Evolutionary conservation across 1,284 basidiomycete species (phyloP).

Genomic region (Cryptococcus floricola): DNA sequence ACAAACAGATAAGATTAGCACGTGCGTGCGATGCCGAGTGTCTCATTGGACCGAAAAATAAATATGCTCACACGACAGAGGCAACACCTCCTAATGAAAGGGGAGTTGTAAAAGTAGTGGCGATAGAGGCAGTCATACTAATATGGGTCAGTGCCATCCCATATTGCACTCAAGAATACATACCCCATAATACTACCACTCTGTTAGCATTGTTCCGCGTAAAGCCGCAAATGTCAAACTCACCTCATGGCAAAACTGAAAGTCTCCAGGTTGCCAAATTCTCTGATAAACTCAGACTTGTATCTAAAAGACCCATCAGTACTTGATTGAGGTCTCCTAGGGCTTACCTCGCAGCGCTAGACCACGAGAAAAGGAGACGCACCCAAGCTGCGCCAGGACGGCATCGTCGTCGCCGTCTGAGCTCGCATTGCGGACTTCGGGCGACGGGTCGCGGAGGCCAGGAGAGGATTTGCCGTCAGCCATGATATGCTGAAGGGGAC

Average conservation of each 20-base stretch:
- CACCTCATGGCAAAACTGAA: constrained; percentile 41
- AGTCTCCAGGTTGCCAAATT: constrained; percentile 43
- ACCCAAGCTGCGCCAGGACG: constrained; percentile 21
- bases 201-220: not conserved
- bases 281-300: constrained; percentile 38
- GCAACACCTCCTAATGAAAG: constrained; percentile 31
- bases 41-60: not conserved
- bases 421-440: not conserved
- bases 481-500: not conserved
- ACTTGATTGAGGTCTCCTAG: not conserved
- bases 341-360: not conserved
- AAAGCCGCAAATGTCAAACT: not conserved
- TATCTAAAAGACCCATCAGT: constrained; percentile 11
- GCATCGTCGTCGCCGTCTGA: constrained; percentile 18
- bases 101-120: constrained; percentile 41
- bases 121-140: constrained; percentile 34
- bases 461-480: not conserved
- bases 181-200: constrained; percentile 24
- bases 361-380: not conserved
- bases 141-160: not conserved
- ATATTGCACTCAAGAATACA: not conserved
- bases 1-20: not conserved
- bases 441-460: not conserved
- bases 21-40: not conserved
- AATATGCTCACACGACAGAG: constrained; percentile 26